Evolutionary conservation across 2,329 filamentous ascomycete species (phyloP), one percentile per base, ranked within the genome.

Genomic region (Nectriaceae sp.): DNA sequence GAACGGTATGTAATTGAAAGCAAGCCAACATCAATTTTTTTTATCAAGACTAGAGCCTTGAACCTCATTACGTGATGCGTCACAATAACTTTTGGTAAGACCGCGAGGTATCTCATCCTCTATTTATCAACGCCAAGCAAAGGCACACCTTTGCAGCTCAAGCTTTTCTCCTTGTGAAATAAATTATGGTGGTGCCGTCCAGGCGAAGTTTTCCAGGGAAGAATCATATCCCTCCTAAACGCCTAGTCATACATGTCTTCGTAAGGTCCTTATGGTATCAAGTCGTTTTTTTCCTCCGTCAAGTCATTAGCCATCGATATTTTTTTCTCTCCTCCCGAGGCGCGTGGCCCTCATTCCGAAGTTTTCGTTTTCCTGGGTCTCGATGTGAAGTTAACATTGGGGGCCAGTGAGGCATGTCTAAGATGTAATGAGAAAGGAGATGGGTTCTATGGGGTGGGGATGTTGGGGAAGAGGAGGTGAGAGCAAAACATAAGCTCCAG

Each of bases 401-500:
- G 24, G 19, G 46, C 44, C 41, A 33, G 33, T 24, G 42, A 49
- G 33, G 35, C 40, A 41, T 35, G 31, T 49, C 43, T 13, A 45
- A 24, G 11, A 18, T 36, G 16, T 36, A 40, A 22, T 18, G 38
- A 13, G 24, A 21, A 46, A 33, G 21, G 15, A 29, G 13, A 29
- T 13, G 13, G 24, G 13, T 29, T 6, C 24, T 29, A 29, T 13
- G n/a, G n/a, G 18, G 40, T n/a, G 33, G 22, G 15, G 40, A 20
- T 21, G 26, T 67, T 68, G 6, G 72, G 71, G 20, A 78, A 66
- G 26, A 79, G 64, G 33, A 78, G 70, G 38, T 75, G 71, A 5
- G 75, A 75, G 55, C 73, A 77, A 52, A 77, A 77, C 49, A 74
- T 72, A 35, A 80, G 64, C 57, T 80, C 77, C 37, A 76, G 70